These are phyloP conservation scores for Catunica adiposa DNA, from an alignment of 2,329 filamentous ascomycete genomes.

Conservation along the genomic window DNA sequence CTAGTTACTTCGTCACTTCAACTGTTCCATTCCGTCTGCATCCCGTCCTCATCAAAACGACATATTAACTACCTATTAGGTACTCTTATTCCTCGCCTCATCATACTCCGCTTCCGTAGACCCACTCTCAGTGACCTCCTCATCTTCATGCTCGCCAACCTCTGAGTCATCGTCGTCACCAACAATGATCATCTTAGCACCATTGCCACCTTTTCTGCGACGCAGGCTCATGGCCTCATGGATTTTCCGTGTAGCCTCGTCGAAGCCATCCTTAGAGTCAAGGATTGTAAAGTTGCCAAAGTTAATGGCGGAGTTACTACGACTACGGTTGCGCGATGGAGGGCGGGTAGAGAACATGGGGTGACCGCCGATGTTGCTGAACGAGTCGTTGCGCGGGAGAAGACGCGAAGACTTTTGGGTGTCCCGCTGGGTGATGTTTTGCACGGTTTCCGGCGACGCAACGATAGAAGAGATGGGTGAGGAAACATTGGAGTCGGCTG, in stretches of 20 bases:
- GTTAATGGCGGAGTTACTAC: conserved; percentile 19
- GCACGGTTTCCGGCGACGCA: conserved; percentile 25
- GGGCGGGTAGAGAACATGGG: conserved; percentile 83
- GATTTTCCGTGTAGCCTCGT: conserved; percentile 72
- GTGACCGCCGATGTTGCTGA: conserved; percentile 73
- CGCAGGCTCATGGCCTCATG: conserved; percentile 61
- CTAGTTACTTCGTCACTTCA: no score
- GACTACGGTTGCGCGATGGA: conserved; percentile 57
- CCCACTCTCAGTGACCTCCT: conserved; percentile 20
- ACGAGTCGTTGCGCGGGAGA: conserved; percentile 76
- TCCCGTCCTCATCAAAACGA: background rate
- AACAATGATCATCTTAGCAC: conserved; percentile 21
- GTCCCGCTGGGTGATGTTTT: conserved; percentile 28
- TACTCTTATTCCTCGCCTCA: conserved; percentile 28
- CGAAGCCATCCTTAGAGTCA: conserved; percentile 53
- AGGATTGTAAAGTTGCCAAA: conserved; percentile 43
- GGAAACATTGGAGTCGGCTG: conserved; percentile 14
- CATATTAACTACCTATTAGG: conserved; percentile 1
- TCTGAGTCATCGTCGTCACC: conserved; percentile 27
- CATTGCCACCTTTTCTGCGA: conserved; percentile 37
- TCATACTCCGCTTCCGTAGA: conserved; percentile 28
- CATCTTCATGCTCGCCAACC: conserved; percentile 25
- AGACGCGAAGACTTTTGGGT: conserved; percentile 37
- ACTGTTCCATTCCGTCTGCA: no score
- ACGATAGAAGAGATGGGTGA: conserved; percentile 22